phyloP scores from a whole-genome alignment of 495 filamentous ascomycete species.

The Xylaria bambusicola region DNA sequence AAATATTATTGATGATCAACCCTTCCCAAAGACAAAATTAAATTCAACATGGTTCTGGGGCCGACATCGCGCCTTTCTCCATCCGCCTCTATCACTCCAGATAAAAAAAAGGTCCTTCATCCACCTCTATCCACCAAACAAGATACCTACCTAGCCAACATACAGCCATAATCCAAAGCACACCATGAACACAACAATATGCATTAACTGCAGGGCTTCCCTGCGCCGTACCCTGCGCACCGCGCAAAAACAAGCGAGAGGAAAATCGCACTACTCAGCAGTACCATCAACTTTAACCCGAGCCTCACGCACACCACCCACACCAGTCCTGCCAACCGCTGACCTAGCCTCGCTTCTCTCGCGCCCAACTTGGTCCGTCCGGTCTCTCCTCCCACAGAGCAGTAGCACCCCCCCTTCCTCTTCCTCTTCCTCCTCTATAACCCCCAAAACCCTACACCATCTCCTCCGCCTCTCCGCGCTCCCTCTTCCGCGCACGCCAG shows the following conservation, averaged over 20 bases:
- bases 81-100: too few species aligned
- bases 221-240: conserved; percentile 17
- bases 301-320: conserved; percentile 6
- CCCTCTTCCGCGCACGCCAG: conserved; percentile 62
- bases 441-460: conserved; percentile 63
- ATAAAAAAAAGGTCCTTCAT: too few species aligned
- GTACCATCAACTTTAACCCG: conserved; percentile 19
- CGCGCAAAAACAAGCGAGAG: not conserved
- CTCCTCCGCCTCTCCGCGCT: conserved; percentile 90
- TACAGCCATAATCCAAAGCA: conserved; percentile 20
- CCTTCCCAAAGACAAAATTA: too few species aligned
- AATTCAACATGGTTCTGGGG: too few species aligned
- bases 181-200: conserved; percentile 29
- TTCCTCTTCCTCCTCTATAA: conserved; percentile 44
- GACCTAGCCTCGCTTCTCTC: conserved; percentile 54
- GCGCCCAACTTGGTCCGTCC: conserved; percentile 82
- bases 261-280: not conserved
- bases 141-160: not conserved
- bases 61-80: too few species aligned
- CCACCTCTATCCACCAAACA: too few species aligned
- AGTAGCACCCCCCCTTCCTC: conserved; percentile 34
- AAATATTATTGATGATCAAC: too few species aligned
- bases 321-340: too few species aligned
- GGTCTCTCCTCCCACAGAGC: conserved; percentile 64
- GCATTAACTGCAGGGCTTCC: conserved; percentile 24